phyloP scores from a whole-genome alignment of 495 filamentous ascomycete species.

The Podospora fimiseda region DNA sequence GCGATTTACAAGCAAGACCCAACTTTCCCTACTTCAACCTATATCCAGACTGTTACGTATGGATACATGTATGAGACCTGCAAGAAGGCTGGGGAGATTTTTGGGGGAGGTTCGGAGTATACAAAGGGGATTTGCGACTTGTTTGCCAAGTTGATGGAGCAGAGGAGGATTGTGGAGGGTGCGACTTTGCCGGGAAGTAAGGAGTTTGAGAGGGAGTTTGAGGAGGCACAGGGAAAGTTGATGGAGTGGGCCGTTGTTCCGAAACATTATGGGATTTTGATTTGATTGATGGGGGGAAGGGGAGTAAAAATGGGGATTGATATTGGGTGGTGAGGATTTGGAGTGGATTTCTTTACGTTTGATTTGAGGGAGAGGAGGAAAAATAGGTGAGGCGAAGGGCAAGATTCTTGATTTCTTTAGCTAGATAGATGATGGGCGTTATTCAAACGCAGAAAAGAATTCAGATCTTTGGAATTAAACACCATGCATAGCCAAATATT shows the following conservation, averaged over 20 bases:
- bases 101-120: slow-evolving; percentile 13
- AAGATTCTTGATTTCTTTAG: too few relatives aligned
- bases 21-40: slow-evolving; percentile 3
- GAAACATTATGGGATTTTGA: neutral
- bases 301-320: neutral
- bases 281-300: neutral
- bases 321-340: too few relatives aligned
- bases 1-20: slow-evolving; percentile 1
- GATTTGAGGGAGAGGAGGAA: too few relatives aligned
- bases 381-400: too few relatives aligned
- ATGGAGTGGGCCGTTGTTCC: slow-evolving; percentile 18
- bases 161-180: neutral
- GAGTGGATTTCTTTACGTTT: too few relatives aligned
- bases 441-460: too few relatives aligned
- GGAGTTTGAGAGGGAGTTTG: slow-evolving; percentile 16
- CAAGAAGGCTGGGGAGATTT: slow-evolving; percentile 6
- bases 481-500: too few relatives aligned
- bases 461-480: too few relatives aligned
- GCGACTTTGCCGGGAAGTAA: slow-evolving; percentile 7
- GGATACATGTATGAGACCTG: slow-evolving; percentile 17
- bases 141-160: neutral
- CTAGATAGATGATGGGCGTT: too few relatives aligned
- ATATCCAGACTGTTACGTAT: slow-evolving; percentile 14
- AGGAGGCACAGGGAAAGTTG: slow-evolving; percentile 12
- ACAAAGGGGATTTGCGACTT: slow-evolving; percentile 10